Conservation (phyloP, 352 stramenopile species). For the Phytophthora syringae region DNA sequence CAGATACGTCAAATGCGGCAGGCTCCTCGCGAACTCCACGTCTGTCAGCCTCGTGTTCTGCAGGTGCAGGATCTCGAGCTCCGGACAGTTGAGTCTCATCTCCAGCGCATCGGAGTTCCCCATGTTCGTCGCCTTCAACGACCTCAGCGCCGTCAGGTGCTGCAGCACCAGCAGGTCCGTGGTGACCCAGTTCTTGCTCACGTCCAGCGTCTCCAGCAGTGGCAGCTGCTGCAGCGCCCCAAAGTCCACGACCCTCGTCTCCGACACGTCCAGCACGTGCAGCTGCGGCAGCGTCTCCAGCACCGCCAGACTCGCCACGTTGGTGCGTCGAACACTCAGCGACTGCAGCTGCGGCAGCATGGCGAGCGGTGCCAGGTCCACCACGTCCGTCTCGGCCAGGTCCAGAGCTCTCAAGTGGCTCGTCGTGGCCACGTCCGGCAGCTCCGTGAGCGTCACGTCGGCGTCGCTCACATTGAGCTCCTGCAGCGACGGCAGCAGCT, state of each 20-base stretch:
- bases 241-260: conserved; percentile 51
- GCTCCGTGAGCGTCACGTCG: conserved; percentile 34
- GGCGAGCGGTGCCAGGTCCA: conserved; percentile 36
- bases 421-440: too few relatives aligned
- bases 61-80: conserved; percentile 44
- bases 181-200: conserved; percentile 57
- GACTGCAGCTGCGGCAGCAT: conserved; percentile 41
- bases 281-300: conserved; percentile 38
- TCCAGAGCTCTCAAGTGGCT: conserved; percentile 36
- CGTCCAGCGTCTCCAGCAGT: conserved; percentile 44
- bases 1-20: conserved; percentile 39
- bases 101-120: conserved; percentile 40
- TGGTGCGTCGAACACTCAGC: conserved; percentile 42
- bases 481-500: conserved; percentile 38
- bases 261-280: conserved; percentile 47
- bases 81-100: conserved; percentile 36
- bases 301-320: conserved; percentile 37
- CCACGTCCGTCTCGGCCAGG: conserved; percentile 42
- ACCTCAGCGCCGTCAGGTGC: conserved; percentile 35
- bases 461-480: conserved; percentile 48
- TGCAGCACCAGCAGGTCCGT: conserved; percentile 37
- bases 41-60: conserved; percentile 52
- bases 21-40: conserved; percentile 35
- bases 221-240: conserved; percentile 24
- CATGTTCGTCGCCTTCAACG: conserved; percentile 46